Conservation (phyloP, 148 eudicot genomes). For the Nyssa sinensis region DNA sequence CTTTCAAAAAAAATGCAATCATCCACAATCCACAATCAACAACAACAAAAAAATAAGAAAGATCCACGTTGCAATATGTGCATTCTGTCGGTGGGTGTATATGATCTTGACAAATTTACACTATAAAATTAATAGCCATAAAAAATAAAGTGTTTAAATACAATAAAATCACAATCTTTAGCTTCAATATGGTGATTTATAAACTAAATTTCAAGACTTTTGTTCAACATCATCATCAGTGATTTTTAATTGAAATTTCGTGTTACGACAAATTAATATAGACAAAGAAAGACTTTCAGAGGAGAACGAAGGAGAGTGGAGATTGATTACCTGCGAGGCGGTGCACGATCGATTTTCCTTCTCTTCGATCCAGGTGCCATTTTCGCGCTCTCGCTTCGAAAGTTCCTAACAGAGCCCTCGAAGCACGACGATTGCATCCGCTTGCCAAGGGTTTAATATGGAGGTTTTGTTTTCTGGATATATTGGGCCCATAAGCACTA, state of each 20-base stretch:
- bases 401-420: conserved; percentile 9
- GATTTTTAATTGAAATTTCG: background rate
- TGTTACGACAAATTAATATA: background rate
- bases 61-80: background rate
- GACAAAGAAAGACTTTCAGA: background rate
- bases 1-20: background rate
- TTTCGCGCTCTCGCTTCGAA: conserved; percentile 12
- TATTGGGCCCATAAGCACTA: background rate
- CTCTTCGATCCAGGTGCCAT: conserved; percentile 33
- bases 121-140: background rate
- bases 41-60: background rate
- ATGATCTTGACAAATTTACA: background rate
- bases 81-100: background rate
- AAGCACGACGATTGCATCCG: no score
- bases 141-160: background rate
- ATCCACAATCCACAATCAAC: background rate
- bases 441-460: no score
- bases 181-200: background rate
- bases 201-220: background rate
- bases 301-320: background rate
- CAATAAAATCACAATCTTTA: background rate
- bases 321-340: conserved; percentile 31
- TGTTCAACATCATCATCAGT: background rate
- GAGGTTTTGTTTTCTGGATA: background rate
- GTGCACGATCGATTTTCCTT: conserved; percentile 27